Evolutionary conservation across 1,284 basidiomycete genomes (phyloP).

Genomic region (Cutaneotrichosporon cavernicola): DNA sequence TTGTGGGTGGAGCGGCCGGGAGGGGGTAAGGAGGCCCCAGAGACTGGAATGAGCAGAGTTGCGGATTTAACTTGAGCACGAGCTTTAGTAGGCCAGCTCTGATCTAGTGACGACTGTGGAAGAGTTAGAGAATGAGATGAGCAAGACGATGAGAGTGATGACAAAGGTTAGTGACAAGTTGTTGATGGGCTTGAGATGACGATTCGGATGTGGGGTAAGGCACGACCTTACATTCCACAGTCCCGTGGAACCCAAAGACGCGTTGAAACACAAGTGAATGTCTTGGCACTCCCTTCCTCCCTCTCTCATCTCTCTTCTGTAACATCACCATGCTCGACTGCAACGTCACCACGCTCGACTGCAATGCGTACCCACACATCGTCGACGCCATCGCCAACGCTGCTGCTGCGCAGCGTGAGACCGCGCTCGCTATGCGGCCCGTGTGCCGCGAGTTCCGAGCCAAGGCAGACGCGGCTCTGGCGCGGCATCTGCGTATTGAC

Average conservation of each 20-base stretch:
- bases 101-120: background rate
- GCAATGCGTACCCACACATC: background rate
- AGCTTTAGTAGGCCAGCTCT: background rate
- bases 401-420: background rate
- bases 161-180: background rate
- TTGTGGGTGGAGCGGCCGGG: background rate
- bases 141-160: background rate
- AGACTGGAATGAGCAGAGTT: background rate
- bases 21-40: background rate
- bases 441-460: background rate
- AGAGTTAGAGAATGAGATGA: background rate
- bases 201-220: background rate
- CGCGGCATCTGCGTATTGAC: background rate
- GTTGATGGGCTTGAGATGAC: background rate
- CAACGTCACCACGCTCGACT: background rate
- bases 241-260: background rate
- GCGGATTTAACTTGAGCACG: background rate
- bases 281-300: background rate
- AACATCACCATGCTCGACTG: background rate
- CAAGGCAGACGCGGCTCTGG: background rate
- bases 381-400: slow-evolving; percentile 5
- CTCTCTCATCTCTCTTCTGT: background rate
- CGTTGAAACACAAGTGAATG: background rate
- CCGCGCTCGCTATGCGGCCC: background rate
- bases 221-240: background rate